These are phyloP conservation scores for Globisporangium mamillatum DNA, from an alignment of 352 stramenopile genomes.

Conservation along the genomic window DNA sequence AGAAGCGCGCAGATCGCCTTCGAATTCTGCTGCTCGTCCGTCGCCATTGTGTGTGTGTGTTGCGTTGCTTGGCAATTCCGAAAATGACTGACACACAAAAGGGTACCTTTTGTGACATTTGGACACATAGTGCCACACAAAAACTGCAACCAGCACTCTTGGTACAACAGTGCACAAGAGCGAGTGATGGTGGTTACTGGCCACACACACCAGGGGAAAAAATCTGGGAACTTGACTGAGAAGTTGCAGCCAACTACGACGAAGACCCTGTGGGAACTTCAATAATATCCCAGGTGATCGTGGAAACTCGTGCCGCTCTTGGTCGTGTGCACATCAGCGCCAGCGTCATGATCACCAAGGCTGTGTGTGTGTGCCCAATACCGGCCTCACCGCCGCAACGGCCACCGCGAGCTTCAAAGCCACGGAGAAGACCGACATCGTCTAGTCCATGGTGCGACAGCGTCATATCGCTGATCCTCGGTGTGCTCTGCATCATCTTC, in stretches of 20 bases:
- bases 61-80: constrained; percentile 7
- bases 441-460: constrained; percentile 64
- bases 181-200: constrained; percentile 7
- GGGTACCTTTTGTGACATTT: too few relatives aligned
- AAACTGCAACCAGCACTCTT: constrained; percentile 4
- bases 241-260: too few relatives aligned
- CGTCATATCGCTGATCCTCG: constrained; percentile 63
- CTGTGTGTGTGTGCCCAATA: constrained; percentile 48
- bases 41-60: background rate
- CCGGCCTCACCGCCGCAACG: constrained; percentile 30
- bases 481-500: constrained; percentile 69
- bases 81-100: constrained; percentile 10
- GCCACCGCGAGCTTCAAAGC: constrained; percentile 24
- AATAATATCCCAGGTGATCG: too few relatives aligned
- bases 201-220: constrained; percentile 2
- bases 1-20: constrained; percentile 29
- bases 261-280: background rate
- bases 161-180: background rate
- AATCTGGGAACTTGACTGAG: background rate
- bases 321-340: constrained; percentile 85
- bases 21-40: background rate
- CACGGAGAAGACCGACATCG: constrained; percentile 25
- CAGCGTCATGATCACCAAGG: constrained; percentile 80
- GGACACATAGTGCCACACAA: background rate
- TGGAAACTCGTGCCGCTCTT: constrained; percentile 76